Conservation (phyloP, 1,139 yeast species). For the Sugiyamaella pinicola region DNA sequence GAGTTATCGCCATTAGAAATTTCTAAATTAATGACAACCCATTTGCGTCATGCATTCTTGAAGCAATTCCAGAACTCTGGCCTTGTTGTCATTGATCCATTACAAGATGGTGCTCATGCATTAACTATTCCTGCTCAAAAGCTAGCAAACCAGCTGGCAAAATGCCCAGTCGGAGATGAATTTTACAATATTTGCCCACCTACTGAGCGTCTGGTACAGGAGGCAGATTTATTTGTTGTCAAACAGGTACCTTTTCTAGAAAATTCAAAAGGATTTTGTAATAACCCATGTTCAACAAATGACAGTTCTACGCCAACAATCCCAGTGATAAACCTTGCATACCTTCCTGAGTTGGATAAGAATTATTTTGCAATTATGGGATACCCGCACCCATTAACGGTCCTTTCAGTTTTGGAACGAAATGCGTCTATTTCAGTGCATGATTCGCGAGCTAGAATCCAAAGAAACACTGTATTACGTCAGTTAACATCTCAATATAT, state of each 20-base stretch:
- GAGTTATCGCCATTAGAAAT: slow-evolving; percentile 24
- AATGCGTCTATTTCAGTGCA: slow-evolving; percentile 23
- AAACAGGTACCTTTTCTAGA: slow-evolving; percentile 12
- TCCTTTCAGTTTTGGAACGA: slow-evolving; percentile 23
- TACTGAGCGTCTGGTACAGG: slow-evolving; percentile 17
- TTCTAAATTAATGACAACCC: slow-evolving; percentile 34
- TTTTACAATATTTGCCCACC: slow-evolving; percentile 31
- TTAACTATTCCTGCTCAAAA: slow-evolving; percentile 32
- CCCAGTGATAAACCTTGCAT: slow-evolving; percentile 17
- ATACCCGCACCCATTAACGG: slow-evolving; percentile 29
- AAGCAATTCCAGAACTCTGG: slow-evolving; percentile 31
- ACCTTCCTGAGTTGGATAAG: slow-evolving; percentile 23
- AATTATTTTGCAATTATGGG: slow-evolving; percentile 29
- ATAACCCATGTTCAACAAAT: slow-evolving; percentile 24
- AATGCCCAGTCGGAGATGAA: slow-evolving; percentile 29
- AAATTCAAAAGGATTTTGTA: slow-evolving; percentile 13
- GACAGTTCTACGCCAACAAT: slow-evolving; percentile 12
- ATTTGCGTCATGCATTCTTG: slow-evolving; percentile 35
- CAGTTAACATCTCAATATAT: slow-evolving; percentile 28
- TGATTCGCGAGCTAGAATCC: slow-evolving; percentile 24
- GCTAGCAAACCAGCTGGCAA: slow-evolving; percentile 31
- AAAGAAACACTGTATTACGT: slow-evolving; percentile 26
- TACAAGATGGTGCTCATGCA: slow-evolving; percentile 28
- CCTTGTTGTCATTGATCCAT: slow-evolving; percentile 32
- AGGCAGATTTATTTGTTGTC: slow-evolving; percentile 6